Percentiles rank a stretch among this genome's conserved stretches.
Conservation (phyloP, 2,329 filamentous ascomycete species). For the Stenocarpella maydis region DNA sequence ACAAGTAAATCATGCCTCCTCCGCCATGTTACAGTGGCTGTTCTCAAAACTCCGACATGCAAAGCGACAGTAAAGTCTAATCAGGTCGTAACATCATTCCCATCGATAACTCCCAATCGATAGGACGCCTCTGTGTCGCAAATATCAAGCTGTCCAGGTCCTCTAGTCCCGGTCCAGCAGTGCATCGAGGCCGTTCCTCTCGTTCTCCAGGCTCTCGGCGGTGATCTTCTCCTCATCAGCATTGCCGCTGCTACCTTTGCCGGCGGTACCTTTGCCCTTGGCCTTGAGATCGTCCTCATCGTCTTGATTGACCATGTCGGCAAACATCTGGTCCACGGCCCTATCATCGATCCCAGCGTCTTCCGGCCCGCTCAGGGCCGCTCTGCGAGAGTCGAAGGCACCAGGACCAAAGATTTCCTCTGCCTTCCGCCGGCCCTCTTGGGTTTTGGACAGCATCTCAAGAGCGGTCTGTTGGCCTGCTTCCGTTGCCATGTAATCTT, state of each 20-base stretch:
- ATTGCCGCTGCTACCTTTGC: not conserved
- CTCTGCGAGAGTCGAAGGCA: conserved; percentile 49
- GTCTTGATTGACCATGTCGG: conserved; percentile 62
- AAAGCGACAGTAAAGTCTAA: not conserved
- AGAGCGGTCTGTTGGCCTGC: conserved; percentile 59
- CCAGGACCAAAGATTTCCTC: conserved; percentile 60
- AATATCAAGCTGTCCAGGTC: not conserved
- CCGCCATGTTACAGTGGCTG: not conserved
- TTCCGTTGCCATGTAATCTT: conserved; percentile 51
- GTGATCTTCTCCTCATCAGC: conserved; percentile 42
- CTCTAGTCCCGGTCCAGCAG: conserved; percentile 52
- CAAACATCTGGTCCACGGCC: conserved; percentile 64
- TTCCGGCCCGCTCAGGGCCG: conserved; percentile 6
- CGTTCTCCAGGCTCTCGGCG: conserved; percentile 53
- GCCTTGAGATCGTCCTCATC: conserved; percentile 53
- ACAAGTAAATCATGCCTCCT: not conserved
- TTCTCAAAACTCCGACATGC: conserved; percentile 26
- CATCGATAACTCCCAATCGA: not conserved
- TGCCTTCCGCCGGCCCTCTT: conserved; percentile 58
- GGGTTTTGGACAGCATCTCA: conserved; percentile 60
- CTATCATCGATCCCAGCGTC: conserved; percentile 49
- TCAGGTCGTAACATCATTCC: not conserved
- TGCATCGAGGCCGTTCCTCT: conserved; percentile 57
- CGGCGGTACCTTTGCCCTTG: conserved; percentile 42
- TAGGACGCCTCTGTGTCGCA: not conserved